These are phyloP conservation scores for Pestalotiopsis sp. DNA, from an alignment of 2,329 filamentous ascomycete species.

Conservation along the genomic window DNA sequence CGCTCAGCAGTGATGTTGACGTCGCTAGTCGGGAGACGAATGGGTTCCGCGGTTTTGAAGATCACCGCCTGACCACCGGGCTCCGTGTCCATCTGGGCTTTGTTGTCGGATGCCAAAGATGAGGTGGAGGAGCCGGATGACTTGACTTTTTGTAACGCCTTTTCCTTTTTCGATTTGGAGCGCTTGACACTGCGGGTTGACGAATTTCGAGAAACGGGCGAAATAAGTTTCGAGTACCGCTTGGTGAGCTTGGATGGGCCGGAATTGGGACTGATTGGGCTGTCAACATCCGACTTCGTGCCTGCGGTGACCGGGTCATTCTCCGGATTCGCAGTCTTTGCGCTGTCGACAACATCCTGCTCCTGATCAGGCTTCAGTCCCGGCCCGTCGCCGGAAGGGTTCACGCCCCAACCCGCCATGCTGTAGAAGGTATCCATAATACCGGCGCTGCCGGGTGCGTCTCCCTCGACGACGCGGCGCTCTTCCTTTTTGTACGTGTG, in stretches of 20 bases:
- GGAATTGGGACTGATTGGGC: not conserved
- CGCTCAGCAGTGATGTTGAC: constrained; percentile 89
- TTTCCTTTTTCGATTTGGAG: constrained; percentile 13
- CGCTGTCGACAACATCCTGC: constrained; percentile 37
- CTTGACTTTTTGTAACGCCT: constrained; percentile 4
- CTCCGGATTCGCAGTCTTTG: constrained; percentile 21
- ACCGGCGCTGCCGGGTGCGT: constrained; percentile 48
- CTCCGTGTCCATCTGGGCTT: constrained; percentile 40
- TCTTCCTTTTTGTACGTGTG: constrained; percentile 79
- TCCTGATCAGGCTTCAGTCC: constrained; percentile 22
- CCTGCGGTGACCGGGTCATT: constrained; percentile 12
- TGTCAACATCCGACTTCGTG: constrained; percentile 11
- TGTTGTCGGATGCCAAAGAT: constrained; percentile 15
- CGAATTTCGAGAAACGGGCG: not conserved
- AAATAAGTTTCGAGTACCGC: constrained; percentile 10
- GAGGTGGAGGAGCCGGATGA: constrained; percentile 16
- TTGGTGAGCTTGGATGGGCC: not conserved
- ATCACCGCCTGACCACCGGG: constrained; percentile 72
- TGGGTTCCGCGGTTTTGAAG: constrained; percentile 67
- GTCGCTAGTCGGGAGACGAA: constrained; percentile 78
- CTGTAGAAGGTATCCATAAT: constrained; percentile 54
- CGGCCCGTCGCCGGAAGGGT: not conserved
- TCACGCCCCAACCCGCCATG: constrained; percentile 42
- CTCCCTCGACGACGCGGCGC: constrained; percentile 64
- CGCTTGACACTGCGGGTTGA: constrained; percentile 5